Evolutionary conservation across 257 asterid species (phyloP).

Genomic region (Nicotiana obtusifolia): DNA sequence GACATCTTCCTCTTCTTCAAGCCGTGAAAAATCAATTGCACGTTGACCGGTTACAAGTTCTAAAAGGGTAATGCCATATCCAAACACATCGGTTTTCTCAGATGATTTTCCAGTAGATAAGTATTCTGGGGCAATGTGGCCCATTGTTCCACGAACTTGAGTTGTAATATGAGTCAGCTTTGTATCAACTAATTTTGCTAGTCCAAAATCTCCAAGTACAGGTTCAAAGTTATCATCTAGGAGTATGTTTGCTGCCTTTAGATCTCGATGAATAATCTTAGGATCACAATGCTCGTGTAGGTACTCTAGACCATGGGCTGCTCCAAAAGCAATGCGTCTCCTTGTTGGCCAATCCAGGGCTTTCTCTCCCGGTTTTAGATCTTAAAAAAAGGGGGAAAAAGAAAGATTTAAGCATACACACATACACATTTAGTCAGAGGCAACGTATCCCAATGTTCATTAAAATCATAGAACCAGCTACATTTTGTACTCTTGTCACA

Average conservation of each 20-base stretch:
- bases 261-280: conserved; percentile 77
- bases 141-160: conserved; percentile 95
- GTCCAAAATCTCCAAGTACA: conserved; percentile 87
- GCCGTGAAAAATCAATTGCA: conserved; percentile 82
- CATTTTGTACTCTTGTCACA: no score
- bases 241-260: conserved; percentile 92
- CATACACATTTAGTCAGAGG: background rate
- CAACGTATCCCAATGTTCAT: background rate
- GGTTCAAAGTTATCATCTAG: conserved; percentile 69
- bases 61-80: conserved; percentile 82
- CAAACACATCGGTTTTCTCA: conserved; percentile 85
- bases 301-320: conserved; percentile 91
- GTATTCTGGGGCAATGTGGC: conserved; percentile 92
- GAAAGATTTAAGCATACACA: background rate
- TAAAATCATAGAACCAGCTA: no score
- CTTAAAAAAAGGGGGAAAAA: conserved; percentile 22
- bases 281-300: conserved; percentile 90
- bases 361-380: conserved; percentile 69
- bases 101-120: conserved; percentile 86
- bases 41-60: conserved; percentile 89
- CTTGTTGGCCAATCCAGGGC: conserved; percentile 74
- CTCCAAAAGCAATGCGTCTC: conserved; percentile 73
- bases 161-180: conserved; percentile 76
- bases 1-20: conserved; percentile 93
- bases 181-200: conserved; percentile 72